Conservation (phyloP, 495 filamentous ascomycete genomes). For the Talaromyces thailandensis region DNA sequence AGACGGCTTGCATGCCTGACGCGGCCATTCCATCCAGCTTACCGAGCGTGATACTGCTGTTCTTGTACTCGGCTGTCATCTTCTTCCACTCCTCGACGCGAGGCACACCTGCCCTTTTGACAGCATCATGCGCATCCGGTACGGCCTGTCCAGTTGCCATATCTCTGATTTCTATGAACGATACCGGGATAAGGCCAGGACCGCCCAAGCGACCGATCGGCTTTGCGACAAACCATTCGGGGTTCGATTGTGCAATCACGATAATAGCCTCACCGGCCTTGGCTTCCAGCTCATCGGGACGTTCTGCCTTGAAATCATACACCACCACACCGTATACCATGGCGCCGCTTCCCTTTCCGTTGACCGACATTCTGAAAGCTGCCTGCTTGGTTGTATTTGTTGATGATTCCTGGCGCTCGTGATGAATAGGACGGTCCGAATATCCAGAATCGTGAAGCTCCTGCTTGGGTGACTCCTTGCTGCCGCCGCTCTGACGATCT, state of each 20-base stretch:
- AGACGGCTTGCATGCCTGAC: conserved; percentile 38
- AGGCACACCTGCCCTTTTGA: conserved; percentile 85
- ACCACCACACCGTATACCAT: conserved; percentile 96
- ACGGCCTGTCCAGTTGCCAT: conserved; percentile 83
- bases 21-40: conserved; percentile 59
- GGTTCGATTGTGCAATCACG: conserved; percentile 97
- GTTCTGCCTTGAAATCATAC: conserved; percentile 94
- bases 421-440: conserved; percentile 46
- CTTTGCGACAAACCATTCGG: conserved; percentile 99
- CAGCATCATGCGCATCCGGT: conserved; percentile 74
- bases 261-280: conserved; percentile 95
- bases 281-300: conserved; percentile 90
- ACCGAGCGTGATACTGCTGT: conserved; percentile 92
- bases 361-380: conserved; percentile 35
- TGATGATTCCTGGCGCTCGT: conserved; percentile 26
- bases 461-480: conserved; percentile 52
- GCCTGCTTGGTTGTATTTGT: conserved; percentile 14
- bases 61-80: conserved; percentile 98
- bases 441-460: conserved; percentile 72
- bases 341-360: conserved; percentile 58
- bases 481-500: conserved; percentile 62
- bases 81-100: conserved; percentile 99
- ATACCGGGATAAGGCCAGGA: conserved; percentile 91
- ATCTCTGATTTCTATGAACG: conserved; percentile 93
- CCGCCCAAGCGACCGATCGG: conserved; percentile 91